These are phyloP conservation scores for Apiosordaria backusii DNA, from an alignment of 495 filamentous ascomycete species.

Conservation along the genomic window DNA sequence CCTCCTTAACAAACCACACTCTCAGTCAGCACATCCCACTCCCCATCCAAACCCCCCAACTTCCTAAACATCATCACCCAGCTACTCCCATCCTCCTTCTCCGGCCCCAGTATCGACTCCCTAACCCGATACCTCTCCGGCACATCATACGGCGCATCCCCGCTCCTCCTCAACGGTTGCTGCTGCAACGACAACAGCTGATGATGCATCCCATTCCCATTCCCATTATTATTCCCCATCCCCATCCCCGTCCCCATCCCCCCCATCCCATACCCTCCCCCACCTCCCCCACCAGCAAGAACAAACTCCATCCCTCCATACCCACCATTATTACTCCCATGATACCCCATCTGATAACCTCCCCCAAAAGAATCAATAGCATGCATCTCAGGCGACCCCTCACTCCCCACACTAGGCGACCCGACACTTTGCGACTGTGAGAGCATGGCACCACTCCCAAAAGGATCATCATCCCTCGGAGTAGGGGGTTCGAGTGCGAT, in stretches of 20 bases:
- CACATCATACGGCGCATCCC: conserved; percentile 33
- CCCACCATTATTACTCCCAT: neutral
- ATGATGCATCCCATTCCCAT: neutral
- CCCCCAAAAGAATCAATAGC: conserved; percentile 6
- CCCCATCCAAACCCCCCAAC: conserved; percentile 22
- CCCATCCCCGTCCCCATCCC: neutral
- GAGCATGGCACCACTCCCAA: neutral
- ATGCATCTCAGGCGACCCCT: neutral
- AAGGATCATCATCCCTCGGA: conserved; percentile 10
- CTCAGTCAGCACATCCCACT: conserved; percentile 32
- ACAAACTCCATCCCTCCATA: neutral
- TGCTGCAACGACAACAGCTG: neutral
- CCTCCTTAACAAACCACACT: conserved; percentile 20
- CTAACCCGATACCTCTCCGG: conserved; percentile 32
- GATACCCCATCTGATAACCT: neutral
- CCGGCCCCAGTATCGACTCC: conserved; percentile 27
- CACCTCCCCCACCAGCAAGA: neutral
- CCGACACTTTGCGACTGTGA: neutral
- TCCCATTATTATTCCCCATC: neutral
- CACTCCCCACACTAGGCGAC: neutral
- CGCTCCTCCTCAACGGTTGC: conserved; percentile 15
- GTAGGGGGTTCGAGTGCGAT: conserved; percentile 22
- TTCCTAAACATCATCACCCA: conserved; percentile 35
- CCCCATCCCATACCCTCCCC: neutral
- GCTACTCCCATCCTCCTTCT: conserved; percentile 31